These are phyloP conservation scores for Solanum chacoense DNA, from an alignment of 305 asterid genomes.

Conservation along the genomic window DNA sequence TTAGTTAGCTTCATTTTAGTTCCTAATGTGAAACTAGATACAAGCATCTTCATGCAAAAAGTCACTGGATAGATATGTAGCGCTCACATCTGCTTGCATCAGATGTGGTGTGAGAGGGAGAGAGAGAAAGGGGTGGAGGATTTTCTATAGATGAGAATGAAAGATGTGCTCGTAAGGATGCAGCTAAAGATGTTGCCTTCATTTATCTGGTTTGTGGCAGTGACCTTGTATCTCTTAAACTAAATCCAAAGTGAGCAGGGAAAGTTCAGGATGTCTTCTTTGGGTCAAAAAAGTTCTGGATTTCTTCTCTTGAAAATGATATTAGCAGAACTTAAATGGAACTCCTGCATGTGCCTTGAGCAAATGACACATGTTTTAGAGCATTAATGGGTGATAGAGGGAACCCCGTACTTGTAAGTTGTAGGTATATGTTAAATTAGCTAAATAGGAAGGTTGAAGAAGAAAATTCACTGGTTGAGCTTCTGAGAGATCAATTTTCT, in stretches of 20 bases:
- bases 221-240: not conserved
- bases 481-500: not conserved
- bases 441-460: not conserved
- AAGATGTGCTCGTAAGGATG: not conserved
- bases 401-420: not conserved
- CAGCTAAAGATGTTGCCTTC: not conserved
- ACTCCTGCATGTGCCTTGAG: not conserved
- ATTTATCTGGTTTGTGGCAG: not conserved
- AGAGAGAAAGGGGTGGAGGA: not conserved
- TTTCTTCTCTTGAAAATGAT: not conserved
- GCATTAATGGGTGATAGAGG: not conserved
- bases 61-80: not conserved
- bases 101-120: not conserved
- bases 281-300: not conserved
- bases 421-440: not conserved
- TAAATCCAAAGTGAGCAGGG: not conserved
- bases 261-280: not conserved
- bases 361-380: not conserved
- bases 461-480: not conserved
- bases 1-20: not conserved
- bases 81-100: not conserved
- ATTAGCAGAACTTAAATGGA: not conserved
- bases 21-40: not conserved
- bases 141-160: not conserved
- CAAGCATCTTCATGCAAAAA: not conserved